A percentile compares a stretch with the other conserved stretches of the same genome.
phyloP scores from a whole-genome alignment of 352 stramenopile species.

The Phytophthora niederhauseri region DNA sequence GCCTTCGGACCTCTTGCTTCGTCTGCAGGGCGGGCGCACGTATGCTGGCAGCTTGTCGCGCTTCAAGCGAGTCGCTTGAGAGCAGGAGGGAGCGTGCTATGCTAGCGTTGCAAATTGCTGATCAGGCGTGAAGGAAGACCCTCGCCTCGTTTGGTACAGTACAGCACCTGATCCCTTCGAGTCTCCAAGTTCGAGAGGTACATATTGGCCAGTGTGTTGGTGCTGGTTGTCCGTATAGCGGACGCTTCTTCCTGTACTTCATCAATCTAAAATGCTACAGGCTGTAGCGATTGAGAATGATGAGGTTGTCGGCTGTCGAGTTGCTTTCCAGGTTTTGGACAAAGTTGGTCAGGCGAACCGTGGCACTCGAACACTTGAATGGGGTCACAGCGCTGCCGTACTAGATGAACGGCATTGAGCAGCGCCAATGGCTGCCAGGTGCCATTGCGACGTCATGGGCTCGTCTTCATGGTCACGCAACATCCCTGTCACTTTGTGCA shows the following conservation, averaged over 20 bases:
- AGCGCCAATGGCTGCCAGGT: neutral
- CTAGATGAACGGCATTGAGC: neutral
- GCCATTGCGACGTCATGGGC: neutral
- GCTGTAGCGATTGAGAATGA: too few species aligned
- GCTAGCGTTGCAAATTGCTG: slow-evolving; percentile 3
- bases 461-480: neutral
- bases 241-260: too few species aligned
- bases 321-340: neutral
- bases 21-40: slow-evolving; percentile 26
- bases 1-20: slow-evolving; percentile 23
- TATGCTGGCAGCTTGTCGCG: slow-evolving; percentile 23
- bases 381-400: neutral
- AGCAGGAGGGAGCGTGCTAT: slow-evolving; percentile 5
- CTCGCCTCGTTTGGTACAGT: neutral
- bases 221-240: neutral
- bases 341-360: neutral
- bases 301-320: neutral
- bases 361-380: neutral
- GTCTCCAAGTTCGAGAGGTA: too few species aligned
- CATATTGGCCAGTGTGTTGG: neutral
- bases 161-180: slow-evolving; percentile 1
- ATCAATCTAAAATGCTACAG: too few species aligned
- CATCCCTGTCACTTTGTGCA: slow-evolving; percentile 17
- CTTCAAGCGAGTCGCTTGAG: slow-evolving; percentile 9
- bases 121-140: too few species aligned